phyloP scores from a whole-genome alignment of 257 asterid species.

The Scutellaria galericulata region DNA sequence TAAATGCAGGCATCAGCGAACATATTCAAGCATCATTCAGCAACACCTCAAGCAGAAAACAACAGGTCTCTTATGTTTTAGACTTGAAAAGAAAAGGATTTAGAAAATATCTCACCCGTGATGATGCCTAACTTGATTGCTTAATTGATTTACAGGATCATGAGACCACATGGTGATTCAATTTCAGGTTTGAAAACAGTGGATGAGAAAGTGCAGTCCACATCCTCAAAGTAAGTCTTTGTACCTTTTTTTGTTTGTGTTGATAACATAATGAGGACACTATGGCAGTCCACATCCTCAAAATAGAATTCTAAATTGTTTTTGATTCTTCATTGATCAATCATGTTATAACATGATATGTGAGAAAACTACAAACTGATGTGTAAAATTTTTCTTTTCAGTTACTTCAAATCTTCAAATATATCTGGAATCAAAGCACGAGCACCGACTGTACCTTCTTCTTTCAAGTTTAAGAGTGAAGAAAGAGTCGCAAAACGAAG shows the following conservation, averaged over 20 bases:
- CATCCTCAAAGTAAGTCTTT: slow-evolving; percentile 50
- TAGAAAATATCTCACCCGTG: not conserved
- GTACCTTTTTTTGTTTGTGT: not conserved
- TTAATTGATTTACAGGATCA: slow-evolving; percentile 49
- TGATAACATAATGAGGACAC: not conserved
- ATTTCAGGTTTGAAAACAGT: slow-evolving; percentile 39
- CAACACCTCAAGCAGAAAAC: slow-evolving; percentile 46
- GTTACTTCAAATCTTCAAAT: slow-evolving; percentile 50
- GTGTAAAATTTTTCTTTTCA: slow-evolving; percentile 31
- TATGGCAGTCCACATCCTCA: no score
- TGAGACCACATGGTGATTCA: slow-evolving; percentile 39
- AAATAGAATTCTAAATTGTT: not conserved
- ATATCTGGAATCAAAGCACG: slow-evolving; percentile 43
- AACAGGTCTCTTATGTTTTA: slow-evolving; percentile 49
- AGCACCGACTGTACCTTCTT: slow-evolving; percentile 46
- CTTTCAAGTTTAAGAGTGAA: slow-evolving; percentile 80
- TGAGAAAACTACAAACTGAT: not conserved
- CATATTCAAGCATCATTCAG: slow-evolving; percentile 42
- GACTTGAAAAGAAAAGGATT: slow-evolving; percentile 26
- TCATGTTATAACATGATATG: not conserved
- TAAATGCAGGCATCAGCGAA: slow-evolving; percentile 54
- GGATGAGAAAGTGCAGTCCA: slow-evolving; percentile 40
- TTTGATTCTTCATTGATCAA: not conserved
- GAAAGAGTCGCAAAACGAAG: slow-evolving; percentile 82
- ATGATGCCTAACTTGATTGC: slow-evolving; percentile 6